A percentile compares a stretch with the other conserved stretches of the same genome.
These are phyloP conservation scores for Corinectria fuckeliana DNA, from an alignment of 2,329 filamentous ascomycete genomes.

Conservation along the genomic window DNA sequence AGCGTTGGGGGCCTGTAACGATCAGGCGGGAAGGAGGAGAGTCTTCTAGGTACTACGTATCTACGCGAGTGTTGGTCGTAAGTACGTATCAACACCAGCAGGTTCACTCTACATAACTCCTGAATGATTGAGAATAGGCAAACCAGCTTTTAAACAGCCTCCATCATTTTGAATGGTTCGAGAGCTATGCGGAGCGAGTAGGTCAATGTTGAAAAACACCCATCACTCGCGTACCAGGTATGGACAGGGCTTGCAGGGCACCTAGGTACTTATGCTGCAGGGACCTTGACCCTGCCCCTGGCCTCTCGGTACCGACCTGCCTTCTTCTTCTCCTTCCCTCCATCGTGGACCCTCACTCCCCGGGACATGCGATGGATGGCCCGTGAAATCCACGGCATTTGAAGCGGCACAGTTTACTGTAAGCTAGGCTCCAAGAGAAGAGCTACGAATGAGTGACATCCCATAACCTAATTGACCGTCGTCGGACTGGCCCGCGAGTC, in stretches of 20 bases:
- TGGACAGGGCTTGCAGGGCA: neutral
- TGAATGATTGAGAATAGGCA: too few species aligned
- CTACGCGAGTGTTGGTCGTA: too few species aligned
- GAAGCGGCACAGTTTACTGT: slow-evolving; percentile 1
- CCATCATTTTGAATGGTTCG: too few species aligned
- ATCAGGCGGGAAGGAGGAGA: slow-evolving; percentile 1
- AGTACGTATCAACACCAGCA: too few species aligned
- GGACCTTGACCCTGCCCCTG: neutral
- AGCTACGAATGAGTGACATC: slow-evolving; percentile 14
- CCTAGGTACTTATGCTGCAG: neutral
- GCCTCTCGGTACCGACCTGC: neutral
- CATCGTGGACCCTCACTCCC: neutral
- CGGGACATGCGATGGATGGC: neutral
- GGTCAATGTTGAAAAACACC: too few species aligned
- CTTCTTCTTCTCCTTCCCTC: neutral
- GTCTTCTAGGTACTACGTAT: neutral
- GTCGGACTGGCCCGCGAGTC: slow-evolving; percentile 11
- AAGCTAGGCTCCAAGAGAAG: neutral
- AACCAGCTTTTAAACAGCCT: too few species aligned
- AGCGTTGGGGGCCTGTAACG: neutral
- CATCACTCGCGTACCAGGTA: too few species aligned
- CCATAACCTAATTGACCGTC: slow-evolving; percentile 8
- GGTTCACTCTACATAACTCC: too few species aligned
- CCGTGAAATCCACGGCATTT: slow-evolving; percentile 14
- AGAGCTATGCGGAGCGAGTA: too few species aligned